Conservation (phyloP, 176 grass and related monocot species). For the Triticum turgidum region DNA sequence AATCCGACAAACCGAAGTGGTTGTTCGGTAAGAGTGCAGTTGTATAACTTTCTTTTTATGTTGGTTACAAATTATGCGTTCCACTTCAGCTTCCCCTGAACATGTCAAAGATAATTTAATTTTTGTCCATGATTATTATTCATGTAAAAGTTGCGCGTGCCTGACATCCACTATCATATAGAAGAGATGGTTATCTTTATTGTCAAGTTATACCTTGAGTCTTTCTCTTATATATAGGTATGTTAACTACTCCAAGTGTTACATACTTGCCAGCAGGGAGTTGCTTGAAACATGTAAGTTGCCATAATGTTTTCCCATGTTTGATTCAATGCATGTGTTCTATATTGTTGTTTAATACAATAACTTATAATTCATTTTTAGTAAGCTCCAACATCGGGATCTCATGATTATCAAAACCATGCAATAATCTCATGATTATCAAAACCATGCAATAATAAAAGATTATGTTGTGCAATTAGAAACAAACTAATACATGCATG, state of each 20-base stretch:
- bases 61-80: background rate
- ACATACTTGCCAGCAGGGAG: background rate
- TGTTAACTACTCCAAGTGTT: background rate
- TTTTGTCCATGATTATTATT: background rate
- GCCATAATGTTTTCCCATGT: background rate
- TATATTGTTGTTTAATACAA: background rate
- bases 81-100: background rate
- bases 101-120: background rate
- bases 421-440: background rate
- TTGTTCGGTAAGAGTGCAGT: background rate
- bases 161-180: background rate
- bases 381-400: rapidly evolving
- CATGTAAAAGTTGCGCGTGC: background rate
- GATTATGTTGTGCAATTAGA: background rate
- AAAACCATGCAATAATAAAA: background rate
- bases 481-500: background rate
- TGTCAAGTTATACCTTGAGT: background rate
- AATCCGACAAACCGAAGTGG: background rate
- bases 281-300: background rate
- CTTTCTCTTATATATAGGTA: constrained; percentile 6
- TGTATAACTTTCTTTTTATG: background rate
- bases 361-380: background rate
- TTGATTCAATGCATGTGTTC: background rate
- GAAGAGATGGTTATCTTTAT: background rate
- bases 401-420: background rate